Evolutionary conservation across 805 yeast species (phyloP), one percentile per base, ranked within the genome.

Genomic region (Ogataea trehaloabstinens): DNA sequence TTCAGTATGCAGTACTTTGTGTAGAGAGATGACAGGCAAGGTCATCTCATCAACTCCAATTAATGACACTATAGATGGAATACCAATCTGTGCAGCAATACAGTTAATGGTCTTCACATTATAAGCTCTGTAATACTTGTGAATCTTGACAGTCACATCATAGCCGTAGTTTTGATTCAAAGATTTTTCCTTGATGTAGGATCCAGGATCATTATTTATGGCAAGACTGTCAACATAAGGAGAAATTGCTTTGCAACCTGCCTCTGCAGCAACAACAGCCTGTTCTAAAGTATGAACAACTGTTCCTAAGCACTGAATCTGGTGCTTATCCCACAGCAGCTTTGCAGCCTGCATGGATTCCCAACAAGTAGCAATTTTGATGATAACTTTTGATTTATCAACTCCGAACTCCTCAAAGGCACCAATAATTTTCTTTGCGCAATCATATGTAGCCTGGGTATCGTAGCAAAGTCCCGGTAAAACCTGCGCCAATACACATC

Each of bases 31-130:
- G 3, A 52, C 45, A 1, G 66, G 61, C 11, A 60, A 34, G 5
- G 69, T 64, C 54, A 63, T 57, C 33, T 53, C 68, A 35, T 64
- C 68, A 19, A 64, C 50, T 24, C 69, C 69, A 28, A 57, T 56
- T 12, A 62, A 44, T 13, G 54, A 61, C 17, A 54, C 24, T 30
- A 56, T 48, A 20, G 56, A 55, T 34, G 49, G 46, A n/a, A 44
- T 29, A 21, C 63, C 65, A 22, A 61, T 51, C 48, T 53, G 54
- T 8, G 67, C 69, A 24, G 69, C 69, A 41, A 64, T 52, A 37
- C 61, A 52, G 34, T 51, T 52, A 27, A 39, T 41, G 6, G 68
- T 63, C 40, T 52, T 48, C 48, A 64, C 41, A 15, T 46, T 43
- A 42, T 63, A 45, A 7, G 63, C 58, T 11, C 55, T 45, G 49